A percentile compares a stretch with the other conserved stretches of the same genome.
These are phyloP conservation scores for Blastocystis hominis DNA, from an alignment of 352 stramenopile genomes.

Conservation along the genomic window DNA sequence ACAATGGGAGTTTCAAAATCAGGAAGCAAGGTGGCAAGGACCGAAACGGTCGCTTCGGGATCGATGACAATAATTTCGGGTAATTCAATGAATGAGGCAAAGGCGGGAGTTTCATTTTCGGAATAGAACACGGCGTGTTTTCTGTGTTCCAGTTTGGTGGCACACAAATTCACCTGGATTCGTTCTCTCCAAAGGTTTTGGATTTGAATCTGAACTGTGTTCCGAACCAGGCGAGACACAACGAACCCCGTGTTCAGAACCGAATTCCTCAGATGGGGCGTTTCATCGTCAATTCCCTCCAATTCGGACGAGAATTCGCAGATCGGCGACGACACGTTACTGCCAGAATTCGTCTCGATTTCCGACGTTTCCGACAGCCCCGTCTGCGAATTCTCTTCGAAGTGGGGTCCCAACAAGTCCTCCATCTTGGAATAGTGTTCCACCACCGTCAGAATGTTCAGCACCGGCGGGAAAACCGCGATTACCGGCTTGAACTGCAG, in stretches of 20 bases:
- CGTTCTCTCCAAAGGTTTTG: conserved; percentile 33
- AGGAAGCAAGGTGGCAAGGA: background rate
- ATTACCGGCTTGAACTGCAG: background rate
- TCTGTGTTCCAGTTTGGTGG: background rate
- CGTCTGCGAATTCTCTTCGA: background rate
- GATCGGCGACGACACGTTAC: background rate
- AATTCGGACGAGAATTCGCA: background rate
- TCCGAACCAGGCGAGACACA: background rate
- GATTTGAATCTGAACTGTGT: background rate
- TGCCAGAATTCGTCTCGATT: background rate
- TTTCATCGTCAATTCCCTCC: background rate
- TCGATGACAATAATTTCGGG: conserved; percentile 35
- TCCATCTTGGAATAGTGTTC: conserved; percentile 50
- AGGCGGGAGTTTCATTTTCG: background rate
- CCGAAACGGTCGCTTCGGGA: background rate
- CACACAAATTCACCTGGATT: background rate
- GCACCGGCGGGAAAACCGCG: background rate
- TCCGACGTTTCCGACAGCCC: background rate
- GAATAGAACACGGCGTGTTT: background rate
- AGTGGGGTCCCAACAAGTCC: background rate
- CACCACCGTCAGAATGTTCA: conserved; percentile 11
- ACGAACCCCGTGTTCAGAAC: background rate
- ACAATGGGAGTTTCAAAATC: background rate
- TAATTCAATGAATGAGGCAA: background rate
- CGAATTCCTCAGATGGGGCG: background rate